phyloP scores from a whole-genome alignment of 257 asterid species.

The Ilex asprella region DNA sequence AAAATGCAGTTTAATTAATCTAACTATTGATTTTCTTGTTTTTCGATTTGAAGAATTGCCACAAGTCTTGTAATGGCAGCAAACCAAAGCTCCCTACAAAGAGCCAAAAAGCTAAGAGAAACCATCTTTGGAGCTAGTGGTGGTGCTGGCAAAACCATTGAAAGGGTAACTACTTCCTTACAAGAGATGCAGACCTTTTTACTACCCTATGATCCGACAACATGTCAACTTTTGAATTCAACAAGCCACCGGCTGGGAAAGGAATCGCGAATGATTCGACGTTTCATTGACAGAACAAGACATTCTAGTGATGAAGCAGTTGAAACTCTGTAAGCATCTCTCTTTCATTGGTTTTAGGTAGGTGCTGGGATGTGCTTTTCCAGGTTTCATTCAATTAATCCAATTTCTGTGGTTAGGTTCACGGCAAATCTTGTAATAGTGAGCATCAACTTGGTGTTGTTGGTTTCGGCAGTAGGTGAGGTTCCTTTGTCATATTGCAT shows the following conservation, averaged over 20 bases:
- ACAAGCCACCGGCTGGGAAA: conserved; percentile 27
- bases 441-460: conserved; percentile 28
- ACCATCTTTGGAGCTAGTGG: conserved; percentile 33
- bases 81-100: conserved; percentile 21
- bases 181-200: conserved; percentile 29
- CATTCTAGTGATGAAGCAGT: conserved; percentile 29
- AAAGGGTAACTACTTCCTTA: conserved; percentile 28
- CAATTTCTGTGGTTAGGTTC: conserved; percentile 18
- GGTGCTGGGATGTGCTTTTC: neutral
- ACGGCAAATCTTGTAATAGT: conserved; percentile 33
- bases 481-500: conserved; percentile 3
- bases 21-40: neutral
- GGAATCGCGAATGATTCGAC: conserved; percentile 26
- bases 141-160: conserved; percentile 27
- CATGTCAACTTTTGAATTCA: conserved; percentile 26
- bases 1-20: too few relatives aligned
- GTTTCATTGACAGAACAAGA: conserved; percentile 20
- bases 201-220: conserved; percentile 30
- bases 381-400: conserved; percentile 1
- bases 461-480: conserved; percentile 48
- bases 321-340: conserved; percentile 27
- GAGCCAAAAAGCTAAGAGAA: conserved; percentile 29
- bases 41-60: conserved; percentile 29
- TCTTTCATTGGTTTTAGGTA: neutral
- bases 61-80: conserved; percentile 29